Percentiles rank a stretch among this genome's conserved stretches.
phyloP scores from a whole-genome alignment of 2,329 filamentous ascomycete genomes.

The Pseudovirgaria hyperparasitica region DNA sequence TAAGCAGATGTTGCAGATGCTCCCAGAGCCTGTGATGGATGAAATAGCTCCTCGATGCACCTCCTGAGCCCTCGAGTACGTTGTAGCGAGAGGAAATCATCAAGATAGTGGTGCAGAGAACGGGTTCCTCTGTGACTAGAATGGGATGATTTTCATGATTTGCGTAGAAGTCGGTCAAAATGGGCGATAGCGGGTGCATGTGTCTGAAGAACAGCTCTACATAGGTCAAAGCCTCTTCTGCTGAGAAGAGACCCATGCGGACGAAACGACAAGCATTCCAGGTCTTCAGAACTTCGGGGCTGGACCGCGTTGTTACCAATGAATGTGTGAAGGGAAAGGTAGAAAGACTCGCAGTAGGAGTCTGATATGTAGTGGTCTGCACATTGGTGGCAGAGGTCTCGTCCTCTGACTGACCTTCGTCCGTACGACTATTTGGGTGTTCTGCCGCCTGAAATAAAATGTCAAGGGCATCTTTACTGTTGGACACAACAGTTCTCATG shows the following conservation, averaged over 20 bases:
- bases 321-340: too few relatives aligned
- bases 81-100: constrained; percentile 43
- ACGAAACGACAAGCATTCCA: constrained; percentile 41
- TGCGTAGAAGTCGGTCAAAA: constrained; percentile 37
- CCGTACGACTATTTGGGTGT: too few relatives aligned
- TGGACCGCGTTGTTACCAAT: constrained; percentile 6
- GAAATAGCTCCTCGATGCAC: constrained; percentile 37
- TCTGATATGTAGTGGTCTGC: too few relatives aligned
- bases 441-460: constrained; percentile 39
- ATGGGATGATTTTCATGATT: constrained; percentile 35
- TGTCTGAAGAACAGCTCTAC: constrained; percentile 41
- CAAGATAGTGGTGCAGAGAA: constrained; percentile 40
- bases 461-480: constrained; percentile 40
- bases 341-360: too few relatives aligned
- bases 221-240: constrained; percentile 40
- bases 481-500: constrained; percentile 38
- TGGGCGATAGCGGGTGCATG: constrained; percentile 37
- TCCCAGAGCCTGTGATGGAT: constrained; percentile 43
- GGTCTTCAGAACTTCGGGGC: constrained; percentile 26
- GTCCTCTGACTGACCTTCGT: too few relatives aligned
- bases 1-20: constrained; percentile 40
- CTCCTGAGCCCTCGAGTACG: constrained; percentile 23
- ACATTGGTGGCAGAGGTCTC: too few relatives aligned
- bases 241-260: constrained; percentile 43
- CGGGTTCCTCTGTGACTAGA: constrained; percentile 38